Base-by-base conservation (phyloP, 2,329 filamentous ascomycete species). In the Cladophialophora exuberans region DNA sequence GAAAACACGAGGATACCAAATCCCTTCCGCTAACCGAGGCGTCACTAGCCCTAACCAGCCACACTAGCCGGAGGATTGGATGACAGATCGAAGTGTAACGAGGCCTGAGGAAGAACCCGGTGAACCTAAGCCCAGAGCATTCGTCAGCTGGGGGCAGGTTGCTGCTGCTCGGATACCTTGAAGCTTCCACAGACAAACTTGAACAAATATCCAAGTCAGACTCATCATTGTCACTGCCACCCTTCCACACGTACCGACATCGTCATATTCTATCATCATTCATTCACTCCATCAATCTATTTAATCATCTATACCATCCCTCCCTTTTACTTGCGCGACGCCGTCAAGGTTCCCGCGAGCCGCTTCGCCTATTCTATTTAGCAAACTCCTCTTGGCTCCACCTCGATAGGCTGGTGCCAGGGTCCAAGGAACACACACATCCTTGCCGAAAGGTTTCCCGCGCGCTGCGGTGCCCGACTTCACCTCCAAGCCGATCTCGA, bases 131-230 rank as follows among this genome's bases (percentile, higher is more conserved):
- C 39, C 51, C n/a, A 13, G 25, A 11, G 23, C 23, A 47, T 48
- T 43, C 51, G 65, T 65, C 65, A 63, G 61, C 63, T 64, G 54
- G 44, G n/a, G n/a, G n/a, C n/a, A n/a, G n/a, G n/a, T n/a, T n/a
- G n/a, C n/a, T n/a, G n/a, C n/a, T 11, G 38, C 20, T 20, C 5
- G 13, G 20, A 20, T 3, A n/a, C 20, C n/a, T 42, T n/a, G 38
- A 42, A 42, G 4, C 38, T 42, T 42, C 18, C 20, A 42, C n/a
- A n/a, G n/a, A n/a, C n/a, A n/a, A n/a, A n/a, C n/a, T n/a, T n/a
- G n/a, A n/a, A n/a, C n/a, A n/a, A n/a, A n/a, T n/a, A n/a, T n/a
- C n/a, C n/a, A n/a, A n/a, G n/a, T n/a, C n/a, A n/a, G n/a, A 23
- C 38, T 42, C 38, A 42, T 42, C 20, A 25, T n/a, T n/a, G 20